Evolutionary conservation across 2,329 filamentous ascomycete genomes (phyloP).

Genomic region (Zymoseptoria ardabiliae): DNA sequence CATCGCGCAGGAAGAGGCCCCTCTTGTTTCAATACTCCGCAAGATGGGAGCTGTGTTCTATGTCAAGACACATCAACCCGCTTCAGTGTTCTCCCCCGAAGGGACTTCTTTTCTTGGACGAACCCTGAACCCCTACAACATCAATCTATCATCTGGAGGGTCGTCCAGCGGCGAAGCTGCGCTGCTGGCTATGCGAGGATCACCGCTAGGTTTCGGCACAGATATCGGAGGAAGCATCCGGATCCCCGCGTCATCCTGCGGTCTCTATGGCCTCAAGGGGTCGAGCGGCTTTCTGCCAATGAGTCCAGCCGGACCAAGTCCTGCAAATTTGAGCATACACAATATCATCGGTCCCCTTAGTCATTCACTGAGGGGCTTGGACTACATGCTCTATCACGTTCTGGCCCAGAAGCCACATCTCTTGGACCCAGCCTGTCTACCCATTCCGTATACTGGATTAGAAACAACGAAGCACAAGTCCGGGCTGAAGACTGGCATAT

Average conservation of each 20-base stretch:
- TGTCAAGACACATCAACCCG: constrained; percentile 15
- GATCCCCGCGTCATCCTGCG: constrained; percentile 74
- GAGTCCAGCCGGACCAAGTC: not conserved
- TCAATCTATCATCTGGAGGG: constrained; percentile 12
- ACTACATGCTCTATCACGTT: constrained; percentile 10
- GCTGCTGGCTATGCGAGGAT: constrained; percentile 51
- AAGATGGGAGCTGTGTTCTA: constrained; percentile 17
- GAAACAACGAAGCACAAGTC: not conserved
- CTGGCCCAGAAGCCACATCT: constrained; percentile 8
- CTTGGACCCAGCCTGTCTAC: constrained; percentile 11
- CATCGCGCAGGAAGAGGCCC: constrained; percentile 6
- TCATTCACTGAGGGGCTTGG: constrained; percentile 10
- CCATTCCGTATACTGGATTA: constrained; percentile 13
- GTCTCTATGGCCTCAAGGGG: constrained; percentile 29
- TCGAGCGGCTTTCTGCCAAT: constrained; percentile 40
- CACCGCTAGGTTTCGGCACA: constrained; percentile 53
- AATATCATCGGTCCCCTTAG: constrained; percentile 9
- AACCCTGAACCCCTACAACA: constrained; percentile 14
- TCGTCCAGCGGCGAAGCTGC: constrained; percentile 48
- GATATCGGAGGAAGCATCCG: constrained; percentile 57
- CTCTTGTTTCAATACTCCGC: constrained; percentile 10
- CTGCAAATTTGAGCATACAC: not conserved
- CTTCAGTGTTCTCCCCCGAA: constrained; percentile 14
- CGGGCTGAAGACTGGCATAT: constrained; percentile 10
- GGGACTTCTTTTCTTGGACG: constrained; percentile 6